Evolutionary conservation across 2,329 filamentous ascomycete genomes (phyloP), one percentile per base, ranked within the genome.

Genomic region (Paecilomyces formosus): DNA sequence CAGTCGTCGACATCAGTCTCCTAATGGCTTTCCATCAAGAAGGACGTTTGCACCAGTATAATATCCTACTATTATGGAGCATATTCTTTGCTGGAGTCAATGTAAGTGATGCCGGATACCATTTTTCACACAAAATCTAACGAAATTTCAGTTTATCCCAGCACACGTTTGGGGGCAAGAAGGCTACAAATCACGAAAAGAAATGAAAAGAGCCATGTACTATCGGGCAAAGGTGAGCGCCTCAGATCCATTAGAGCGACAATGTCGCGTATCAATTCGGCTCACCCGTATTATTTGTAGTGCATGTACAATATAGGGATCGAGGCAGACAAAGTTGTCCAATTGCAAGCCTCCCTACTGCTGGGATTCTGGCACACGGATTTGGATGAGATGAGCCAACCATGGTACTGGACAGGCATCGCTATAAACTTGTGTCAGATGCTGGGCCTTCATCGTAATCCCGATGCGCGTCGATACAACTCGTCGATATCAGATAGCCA

Each of bases 361-460:
- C 66, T 80, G 55, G 72, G 72, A 7, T 78, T 76, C 57, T 79
- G 74, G 70, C 76, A 76, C 54, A 72, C 72, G 0, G 72, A 76
- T 39, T 66, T 72, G 0, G 73, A 78, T 54, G 74, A 79, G 54
- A 70, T 75, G 12, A 70, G 68, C 8, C 73, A 76, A 9, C 72
- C 77, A 0, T 79, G 76, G 77, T 75, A 79, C 57, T 79, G 78
- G 77, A 74, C 72, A 3, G 75, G 78, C n/a, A 69, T 76, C 24
- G 76, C 77, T 4, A 74, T 79, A 55, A 71, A 68, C 28, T 68
- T 79, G 2, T 74, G 72, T 15, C 77, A 79, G 28, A 75, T 73
- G 3, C 69, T 78, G 1, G 78, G 78, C 0, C 66, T 80, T 0
- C 76, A 80, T 61, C 72, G 72, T 55, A 63, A 61, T 31, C 67